Conservation (phyloP, 23 red algal species). For the Gracilariopsis chorda region DNA sequence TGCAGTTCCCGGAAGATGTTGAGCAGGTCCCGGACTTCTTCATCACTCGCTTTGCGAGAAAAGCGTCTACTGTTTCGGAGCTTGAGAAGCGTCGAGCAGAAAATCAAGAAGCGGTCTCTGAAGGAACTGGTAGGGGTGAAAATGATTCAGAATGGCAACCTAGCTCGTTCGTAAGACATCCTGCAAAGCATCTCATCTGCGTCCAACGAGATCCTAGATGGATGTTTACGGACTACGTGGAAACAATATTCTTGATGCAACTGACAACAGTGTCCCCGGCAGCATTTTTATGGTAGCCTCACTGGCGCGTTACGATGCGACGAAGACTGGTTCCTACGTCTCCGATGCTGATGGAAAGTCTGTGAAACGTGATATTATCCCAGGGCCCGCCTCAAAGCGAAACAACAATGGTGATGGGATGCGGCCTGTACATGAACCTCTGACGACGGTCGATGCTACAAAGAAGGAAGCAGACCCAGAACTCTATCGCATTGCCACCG, state of each 20-base stretch:
- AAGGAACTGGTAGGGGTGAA: neutral
- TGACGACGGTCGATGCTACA: no score
- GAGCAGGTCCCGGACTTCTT: conserved; percentile 85
- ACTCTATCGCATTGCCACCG: neutral
- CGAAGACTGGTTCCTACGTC: neutral
- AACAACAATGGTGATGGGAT: neutral
- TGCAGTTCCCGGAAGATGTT: conserved; percentile 86
- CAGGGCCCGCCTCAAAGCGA: neutral
- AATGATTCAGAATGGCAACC: conserved; percentile 36
- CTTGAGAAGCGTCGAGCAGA: conserved; percentile 42
- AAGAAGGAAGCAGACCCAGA: neutral
- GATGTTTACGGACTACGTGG: conserved; percentile 89
- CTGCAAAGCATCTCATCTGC: conserved; percentile 67
- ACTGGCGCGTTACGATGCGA: conserved; percentile 59
- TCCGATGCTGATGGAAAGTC: neutral
- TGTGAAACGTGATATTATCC: neutral
- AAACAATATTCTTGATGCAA: conserved; percentile 57
- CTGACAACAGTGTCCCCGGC: conserved; percentile 70
- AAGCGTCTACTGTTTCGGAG: conserved; percentile 52
- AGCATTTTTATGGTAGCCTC: conserved; percentile 49
- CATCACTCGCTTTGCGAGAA: conserved; percentile 56
- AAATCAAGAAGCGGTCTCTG: neutral
- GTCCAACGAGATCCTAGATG: conserved; percentile 64
- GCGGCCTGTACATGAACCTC: neutral
- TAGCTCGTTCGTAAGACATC: conserved; percentile 59